Evolutionary conservation across 495 filamentous ascomycete species (phyloP), one percentile per base, ranked within the genome.

Genomic region (Trichoderma asperelloides): DNA sequence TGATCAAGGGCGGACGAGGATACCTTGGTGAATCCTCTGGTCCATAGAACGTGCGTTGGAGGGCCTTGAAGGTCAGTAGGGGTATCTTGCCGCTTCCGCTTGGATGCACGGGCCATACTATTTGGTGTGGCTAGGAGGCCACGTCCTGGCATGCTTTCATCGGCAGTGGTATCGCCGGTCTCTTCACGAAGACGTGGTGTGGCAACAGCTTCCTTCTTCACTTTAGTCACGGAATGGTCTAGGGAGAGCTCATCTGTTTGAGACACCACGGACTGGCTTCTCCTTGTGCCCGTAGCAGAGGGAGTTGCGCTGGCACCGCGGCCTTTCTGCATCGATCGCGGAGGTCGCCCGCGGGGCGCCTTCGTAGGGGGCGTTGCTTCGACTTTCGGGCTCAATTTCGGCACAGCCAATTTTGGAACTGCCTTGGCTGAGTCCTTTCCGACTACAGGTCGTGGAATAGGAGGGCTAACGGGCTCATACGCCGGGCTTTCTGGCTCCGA

Each of bases 1-100:
- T 93, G 89, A 69, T 95, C 91, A 78, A 98, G 87, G 65, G 96
- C 87, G 0, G 91, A 88, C 21, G 85, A 82, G 11, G 87, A 87
- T 13, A 91, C 91, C 62, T 90, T 86, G 66, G 89, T 83, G 76
- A 97, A 96, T 30, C 89, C 88, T 33, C 91, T 88, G 23, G 86
- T 88, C 77, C 87, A 89, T 45, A 90, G 78, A 21, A 92, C 86
- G 67, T 87, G 82, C 3, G 81, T 83, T 12, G 85, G 78, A 1
- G 81, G 79, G 23, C 79, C 77, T 16, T 78, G 76, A 7, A 77
- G 72, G 27, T 72, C 79, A 41, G 74, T 76, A 43, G 69, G 66
- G 11, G 74, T 71, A 9, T 79, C 79, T n/a, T 79, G 78, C 1
- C 80, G 75, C 71, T 83, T 83, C 21, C 81, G 78, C 69, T 83